Conservation (phyloP, 768 basidiomycete genomes). For the Tricholoma terreum region DNA sequence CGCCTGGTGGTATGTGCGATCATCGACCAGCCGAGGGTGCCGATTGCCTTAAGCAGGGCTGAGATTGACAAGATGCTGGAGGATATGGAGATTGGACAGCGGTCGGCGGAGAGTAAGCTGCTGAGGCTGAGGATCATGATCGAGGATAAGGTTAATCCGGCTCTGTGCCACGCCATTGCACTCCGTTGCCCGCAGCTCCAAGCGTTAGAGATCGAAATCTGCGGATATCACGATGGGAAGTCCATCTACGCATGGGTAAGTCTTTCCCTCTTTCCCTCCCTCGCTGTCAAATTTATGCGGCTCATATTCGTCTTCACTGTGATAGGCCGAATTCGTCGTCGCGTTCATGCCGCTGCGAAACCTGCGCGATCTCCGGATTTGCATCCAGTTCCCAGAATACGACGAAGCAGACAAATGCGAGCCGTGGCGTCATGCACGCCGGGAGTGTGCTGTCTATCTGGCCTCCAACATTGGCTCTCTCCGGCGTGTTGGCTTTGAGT, state of each 20-base stretch:
- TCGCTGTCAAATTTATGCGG: background rate
- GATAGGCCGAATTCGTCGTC: constrained; percentile 31
- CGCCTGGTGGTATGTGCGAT: constrained; percentile 35
- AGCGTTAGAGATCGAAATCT: constrained; percentile 39
- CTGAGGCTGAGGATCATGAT: constrained; percentile 36
- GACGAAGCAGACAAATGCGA: constrained; percentile 31
- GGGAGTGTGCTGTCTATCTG: constrained; percentile 34
- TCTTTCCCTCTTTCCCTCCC: background rate
- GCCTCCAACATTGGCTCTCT: constrained; percentile 30
- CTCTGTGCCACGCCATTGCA: constrained; percentile 30
- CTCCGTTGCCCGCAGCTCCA: constrained; percentile 34
- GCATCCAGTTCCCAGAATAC: constrained; percentile 36
- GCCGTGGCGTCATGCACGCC: constrained; percentile 31
- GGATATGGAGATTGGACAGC: constrained; percentile 25
- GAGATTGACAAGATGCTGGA: constrained; percentile 32
- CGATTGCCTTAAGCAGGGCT: constrained; percentile 31
- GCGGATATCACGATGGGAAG: constrained; percentile 40
- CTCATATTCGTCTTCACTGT: constrained; percentile 6
- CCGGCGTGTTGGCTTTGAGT: constrained; percentile 37
- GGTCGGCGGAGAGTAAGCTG: constrained; percentile 15
- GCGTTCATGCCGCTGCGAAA: constrained; percentile 25
- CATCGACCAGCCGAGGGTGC: constrained; percentile 33
- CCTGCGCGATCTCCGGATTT: constrained; percentile 31
- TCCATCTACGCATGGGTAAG: constrained; percentile 38
- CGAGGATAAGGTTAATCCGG: constrained; percentile 36